Evolutionary conservation across 2,329 filamentous ascomycete genomes (phyloP), one percentile per base, ranked within the genome.

Genomic region (Venturia aucupariae): DNA sequence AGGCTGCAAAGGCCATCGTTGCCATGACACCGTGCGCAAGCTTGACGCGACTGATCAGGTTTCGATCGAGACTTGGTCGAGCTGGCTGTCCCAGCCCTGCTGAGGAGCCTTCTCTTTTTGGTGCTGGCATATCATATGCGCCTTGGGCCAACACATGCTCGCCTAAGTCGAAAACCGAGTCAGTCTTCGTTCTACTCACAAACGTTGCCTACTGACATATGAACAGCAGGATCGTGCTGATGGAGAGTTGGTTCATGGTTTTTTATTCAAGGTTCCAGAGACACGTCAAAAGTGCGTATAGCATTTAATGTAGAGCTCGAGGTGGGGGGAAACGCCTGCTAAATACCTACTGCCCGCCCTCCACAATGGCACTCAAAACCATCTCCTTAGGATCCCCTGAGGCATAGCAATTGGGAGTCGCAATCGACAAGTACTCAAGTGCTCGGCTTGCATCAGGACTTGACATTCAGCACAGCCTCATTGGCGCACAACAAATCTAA

Each of bases 11-110:
- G 2, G 76, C 77, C 6, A 80, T 70, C 10, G 72, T 70, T n/a
- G 77, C 77, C 27, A 80, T 70, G 5, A 74, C 72, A 22, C 74
- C 78, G 67, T 80, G 78, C 3, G 77, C 77, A 39, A 62, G 32
- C 17, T 44, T 3, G 10, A 54, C 22, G 19, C 61, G 41, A 19
- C 17, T 54, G 38, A 44, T 24, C 24, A 30, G 42, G 4, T 24
- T 27, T 4, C 24, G 42, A 51, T 62, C 32, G 41, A 62, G 22
- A 11, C 27, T 7, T 11, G 51, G 51, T 35, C 8, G 22, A 4
- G n/a, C 8, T 54, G 48, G 48, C 19, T 1, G 46, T 13, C 24
- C 46, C 46, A 51, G 22, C 22, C 46, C 46, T 15, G 46, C 24
- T 22, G 46, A 27, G 13, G 39, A 41, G 39, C 39, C 39, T 41